Percentiles rank a stretch among this genome's conserved stretches.
phyloP scores from a whole-genome alignment of 495 filamentous ascomycete species.

The Neurospora discreta region DNA sequence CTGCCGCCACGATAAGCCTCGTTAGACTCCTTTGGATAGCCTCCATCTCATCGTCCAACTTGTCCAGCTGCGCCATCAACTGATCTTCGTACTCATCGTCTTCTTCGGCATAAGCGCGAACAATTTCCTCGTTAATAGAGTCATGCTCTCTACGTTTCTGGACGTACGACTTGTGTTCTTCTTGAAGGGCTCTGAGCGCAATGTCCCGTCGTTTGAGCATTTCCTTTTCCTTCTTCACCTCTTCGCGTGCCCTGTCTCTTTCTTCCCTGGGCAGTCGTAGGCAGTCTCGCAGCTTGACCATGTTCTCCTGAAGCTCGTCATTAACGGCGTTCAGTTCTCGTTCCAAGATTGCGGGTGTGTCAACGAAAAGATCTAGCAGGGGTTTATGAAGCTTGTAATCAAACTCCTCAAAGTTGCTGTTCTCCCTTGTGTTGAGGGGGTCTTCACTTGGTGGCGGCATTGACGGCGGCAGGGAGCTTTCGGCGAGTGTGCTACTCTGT shows the following conservation, averaged over 20 bases:
- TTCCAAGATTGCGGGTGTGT: constrained; percentile 22
- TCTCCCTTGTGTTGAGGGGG: neutral
- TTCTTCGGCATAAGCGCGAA: constrained; percentile 25
- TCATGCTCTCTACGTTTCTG: constrained; percentile 22
- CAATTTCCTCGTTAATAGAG: constrained; percentile 23
- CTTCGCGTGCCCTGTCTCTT: constrained; percentile 23
- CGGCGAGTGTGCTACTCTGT: neutral
- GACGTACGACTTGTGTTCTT: constrained; percentile 18
- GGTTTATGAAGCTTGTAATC: constrained; percentile 14
- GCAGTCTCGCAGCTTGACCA: constrained; percentile 3
- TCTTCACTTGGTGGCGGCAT: neutral
- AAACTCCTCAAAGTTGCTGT: neutral
- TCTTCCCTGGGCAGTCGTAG: constrained; percentile 15
- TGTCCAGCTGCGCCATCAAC: constrained; percentile 16
- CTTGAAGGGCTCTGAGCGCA: constrained; percentile 17
- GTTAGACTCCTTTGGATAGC: constrained; percentile 18
- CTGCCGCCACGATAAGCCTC: constrained; percentile 20
- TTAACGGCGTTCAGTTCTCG: constrained; percentile 15
- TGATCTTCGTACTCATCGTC: constrained; percentile 30
- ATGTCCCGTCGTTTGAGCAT: neutral
- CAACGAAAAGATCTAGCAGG: constrained; percentile 23
- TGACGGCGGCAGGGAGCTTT: neutral
- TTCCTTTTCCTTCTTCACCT: constrained; percentile 20
- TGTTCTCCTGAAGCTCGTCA: constrained; percentile 20
- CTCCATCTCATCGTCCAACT: constrained; percentile 20